A percentile compares a stretch with the other conserved stretches of the same genome.
phyloP scores from a whole-genome alignment of 2,329 filamentous ascomycete species.

The Ophiostoma sp. region DNA sequence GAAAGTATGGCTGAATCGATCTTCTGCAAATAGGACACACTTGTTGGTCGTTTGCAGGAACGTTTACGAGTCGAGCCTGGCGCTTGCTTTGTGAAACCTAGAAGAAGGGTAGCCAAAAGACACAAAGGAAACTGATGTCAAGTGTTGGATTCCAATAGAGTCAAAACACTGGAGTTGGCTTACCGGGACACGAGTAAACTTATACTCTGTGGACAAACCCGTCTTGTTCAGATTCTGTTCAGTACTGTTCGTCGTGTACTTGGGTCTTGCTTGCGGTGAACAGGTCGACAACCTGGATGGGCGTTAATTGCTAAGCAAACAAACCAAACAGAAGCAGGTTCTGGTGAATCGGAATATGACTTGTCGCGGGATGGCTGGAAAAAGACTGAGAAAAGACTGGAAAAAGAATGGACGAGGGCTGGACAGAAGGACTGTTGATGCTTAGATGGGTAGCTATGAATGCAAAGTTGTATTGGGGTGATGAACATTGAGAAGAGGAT shows the following conservation, averaged over 20 bases:
- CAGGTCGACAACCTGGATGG: neutral
- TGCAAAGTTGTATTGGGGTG: neutral
- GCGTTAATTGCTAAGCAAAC: neutral
- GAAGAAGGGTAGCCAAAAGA: neutral
- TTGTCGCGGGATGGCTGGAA: too few relatives aligned
- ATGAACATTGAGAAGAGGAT: neutral
- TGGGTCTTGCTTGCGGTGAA: neutral
- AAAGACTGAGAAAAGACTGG: neutral
- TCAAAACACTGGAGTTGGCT: neutral
- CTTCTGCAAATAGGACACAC: neutral
- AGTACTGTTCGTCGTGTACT: slow-evolving; percentile 6
- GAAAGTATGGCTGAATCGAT: neutral
- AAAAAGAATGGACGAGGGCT: neutral
- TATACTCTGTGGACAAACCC: neutral
- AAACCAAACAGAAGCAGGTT: slow-evolving; percentile 1
- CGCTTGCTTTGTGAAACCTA: neutral
- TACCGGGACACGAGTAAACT: neutral
- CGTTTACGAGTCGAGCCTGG: neutral
- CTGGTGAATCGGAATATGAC: neutral
- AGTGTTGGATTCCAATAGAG: neutral
- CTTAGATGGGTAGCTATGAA: neutral
- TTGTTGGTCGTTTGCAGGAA: slow-evolving; percentile 7
- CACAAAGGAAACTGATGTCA: neutral
- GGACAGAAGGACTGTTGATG: neutral
- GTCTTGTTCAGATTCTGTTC: neutral